Conservation (phyloP, 73 alveolate species). For the Paramecium sexaurelia region DNA sequence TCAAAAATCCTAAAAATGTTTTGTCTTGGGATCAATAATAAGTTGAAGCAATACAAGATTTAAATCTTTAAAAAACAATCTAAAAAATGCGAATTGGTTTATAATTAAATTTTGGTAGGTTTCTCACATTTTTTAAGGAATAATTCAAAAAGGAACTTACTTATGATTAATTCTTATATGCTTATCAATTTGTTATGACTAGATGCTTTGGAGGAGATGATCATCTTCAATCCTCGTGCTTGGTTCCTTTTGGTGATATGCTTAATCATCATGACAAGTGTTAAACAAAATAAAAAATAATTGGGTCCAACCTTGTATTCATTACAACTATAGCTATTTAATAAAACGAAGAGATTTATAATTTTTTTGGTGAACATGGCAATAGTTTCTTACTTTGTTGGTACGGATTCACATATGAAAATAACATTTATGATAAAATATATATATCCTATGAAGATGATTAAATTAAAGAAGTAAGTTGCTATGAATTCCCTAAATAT, state of each 20-base stretch:
- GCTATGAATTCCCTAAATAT: not conserved
- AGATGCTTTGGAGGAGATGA: constrained; percentile 56
- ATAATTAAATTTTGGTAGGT: not conserved
- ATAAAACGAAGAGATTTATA: constrained; percentile 12
- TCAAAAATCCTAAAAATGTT: not conserved
- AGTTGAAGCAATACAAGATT: not conserved
- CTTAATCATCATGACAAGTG: not conserved
- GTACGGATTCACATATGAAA: constrained; percentile 31
- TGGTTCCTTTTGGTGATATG: constrained; percentile 44
- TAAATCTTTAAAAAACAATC: not conserved
- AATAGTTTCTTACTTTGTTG: constrained; percentile 22
- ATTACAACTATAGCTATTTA: not conserved
- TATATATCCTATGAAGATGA: not conserved
- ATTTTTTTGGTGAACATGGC: not conserved
- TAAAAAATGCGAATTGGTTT: not conserved
- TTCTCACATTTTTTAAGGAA: not conserved
- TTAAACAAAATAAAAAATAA: not conserved
- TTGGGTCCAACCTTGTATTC: not conserved
- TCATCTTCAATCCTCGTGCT: not conserved
- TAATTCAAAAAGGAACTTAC: not conserved
- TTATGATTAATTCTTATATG: constrained; percentile 7
- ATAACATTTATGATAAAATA: not conserved
- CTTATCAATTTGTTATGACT: constrained; percentile 54
- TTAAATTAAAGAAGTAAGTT: not conserved
- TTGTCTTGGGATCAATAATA: not conserved